phyloP scores from a whole-genome alignment of 345 rosid species.

The Streptanthus diversifolius region DNA sequence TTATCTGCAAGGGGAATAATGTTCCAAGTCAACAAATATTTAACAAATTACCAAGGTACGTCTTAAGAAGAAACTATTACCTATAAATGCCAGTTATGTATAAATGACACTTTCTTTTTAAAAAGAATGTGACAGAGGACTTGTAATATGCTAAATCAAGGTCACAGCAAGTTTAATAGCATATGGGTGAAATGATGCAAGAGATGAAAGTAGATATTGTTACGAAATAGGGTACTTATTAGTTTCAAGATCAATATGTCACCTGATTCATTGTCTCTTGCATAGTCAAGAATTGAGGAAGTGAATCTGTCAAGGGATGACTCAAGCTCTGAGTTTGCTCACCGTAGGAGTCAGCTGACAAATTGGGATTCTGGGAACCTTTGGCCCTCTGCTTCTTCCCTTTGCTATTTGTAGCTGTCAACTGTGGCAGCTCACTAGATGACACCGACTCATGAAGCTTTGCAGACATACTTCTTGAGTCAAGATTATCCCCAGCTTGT shows the following conservation, averaged over 20 bases:
- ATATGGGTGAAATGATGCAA: not conserved
- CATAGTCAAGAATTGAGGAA: conserved; percentile 55
- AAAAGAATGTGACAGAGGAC: not conserved
- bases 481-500: conserved; percentile 41
- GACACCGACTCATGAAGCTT: conserved; percentile 41
- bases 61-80: not conserved
- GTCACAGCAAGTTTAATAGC: not conserved
- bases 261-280: conserved; percentile 82
- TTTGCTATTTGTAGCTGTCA: conserved; percentile 42
- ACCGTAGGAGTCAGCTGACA: conserved; percentile 39
- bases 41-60: not conserved
- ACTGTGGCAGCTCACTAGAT: conserved; percentile 35
- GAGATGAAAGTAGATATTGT: not conserved
- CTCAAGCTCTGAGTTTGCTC: conserved; percentile 31
- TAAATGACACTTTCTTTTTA: not conserved
- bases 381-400: conserved; percentile 60
- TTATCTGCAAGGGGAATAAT: conserved; percentile 43
- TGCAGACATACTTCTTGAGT: conserved; percentile 39
- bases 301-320: conserved; percentile 38
- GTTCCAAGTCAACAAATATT: not conserved
- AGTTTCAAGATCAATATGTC: conserved; percentile 12
- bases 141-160: not conserved
- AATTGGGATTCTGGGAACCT: conserved; percentile 48
- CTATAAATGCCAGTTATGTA: not conserved
- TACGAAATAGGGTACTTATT: not conserved